phyloP scores from a whole-genome alignment of 352 stramenopile genomes.

The Globisporangium abappressorium region DNA sequence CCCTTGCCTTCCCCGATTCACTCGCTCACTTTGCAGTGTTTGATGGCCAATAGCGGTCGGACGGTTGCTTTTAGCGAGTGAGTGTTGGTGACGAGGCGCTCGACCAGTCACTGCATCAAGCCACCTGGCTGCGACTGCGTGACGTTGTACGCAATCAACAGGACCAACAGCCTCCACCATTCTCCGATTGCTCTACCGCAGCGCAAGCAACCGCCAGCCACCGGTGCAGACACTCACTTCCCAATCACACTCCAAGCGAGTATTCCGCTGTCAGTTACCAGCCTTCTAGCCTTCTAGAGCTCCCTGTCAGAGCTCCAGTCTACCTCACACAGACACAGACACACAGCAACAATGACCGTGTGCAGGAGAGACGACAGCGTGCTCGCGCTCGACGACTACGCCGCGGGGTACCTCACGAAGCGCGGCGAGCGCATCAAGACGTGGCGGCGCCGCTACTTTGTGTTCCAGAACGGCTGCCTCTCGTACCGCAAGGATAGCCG shows the following conservation, averaged over 20 bases:
- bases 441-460: conserved; percentile 78
- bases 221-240: conserved; percentile 1
- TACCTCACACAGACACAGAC: not conserved
- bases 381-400: conserved; percentile 56
- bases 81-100: conserved; percentile 7
- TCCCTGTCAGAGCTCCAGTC: not conserved
- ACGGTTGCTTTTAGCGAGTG: not conserved
- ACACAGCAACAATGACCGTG: conserved; percentile 5
- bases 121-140: not conserved
- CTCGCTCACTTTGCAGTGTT: not conserved
- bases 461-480: conserved; percentile 63
- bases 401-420: conserved; percentile 67
- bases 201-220: not conserved
- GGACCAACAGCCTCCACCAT: not conserved
- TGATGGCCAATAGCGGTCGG: not conserved
- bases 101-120: conserved; percentile 2
- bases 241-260: conserved; percentile 4
- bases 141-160: not conserved
- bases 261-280: not conserved
- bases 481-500: conserved; percentile 62
- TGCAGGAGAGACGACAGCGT: conserved; percentile 28
- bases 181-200: not conserved
- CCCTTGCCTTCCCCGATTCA: not conserved
- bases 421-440: conserved; percentile 68
- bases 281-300: not conserved